phyloP scores from a whole-genome alignment of 179 eudicot genomes.

The Sideroxylon spinosum region DNA sequence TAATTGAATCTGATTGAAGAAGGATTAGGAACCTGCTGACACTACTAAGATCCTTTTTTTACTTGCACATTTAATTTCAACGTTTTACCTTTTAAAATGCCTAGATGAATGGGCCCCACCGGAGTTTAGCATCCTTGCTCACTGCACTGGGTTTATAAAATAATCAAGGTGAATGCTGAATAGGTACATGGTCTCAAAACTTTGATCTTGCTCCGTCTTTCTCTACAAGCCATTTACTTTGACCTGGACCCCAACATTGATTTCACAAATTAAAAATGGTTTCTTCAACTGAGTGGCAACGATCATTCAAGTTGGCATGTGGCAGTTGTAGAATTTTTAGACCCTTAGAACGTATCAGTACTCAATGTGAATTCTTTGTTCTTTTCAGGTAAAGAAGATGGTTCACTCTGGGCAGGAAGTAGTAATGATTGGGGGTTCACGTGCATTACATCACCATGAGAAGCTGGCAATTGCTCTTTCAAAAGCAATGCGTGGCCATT shows the following conservation, averaged over 20 bases:
- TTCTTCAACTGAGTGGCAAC: slow-evolving; percentile 1
- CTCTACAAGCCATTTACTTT: neutral
- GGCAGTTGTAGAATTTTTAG: neutral
- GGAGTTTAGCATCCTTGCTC: neutral
- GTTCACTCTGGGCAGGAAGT: slow-evolving; percentile 84
- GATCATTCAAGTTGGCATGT: neutral
- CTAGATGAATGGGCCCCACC: neutral
- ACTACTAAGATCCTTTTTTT: no score
- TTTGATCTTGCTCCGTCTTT: neutral
- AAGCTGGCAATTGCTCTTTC: slow-evolving; percentile 93
- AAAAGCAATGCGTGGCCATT: slow-evolving; percentile 89
- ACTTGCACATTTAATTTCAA: neutral
- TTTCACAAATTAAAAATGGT: neutral
- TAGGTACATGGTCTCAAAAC: neutral
- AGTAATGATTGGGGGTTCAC: slow-evolving; percentile 80
- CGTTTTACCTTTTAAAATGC: neutral
- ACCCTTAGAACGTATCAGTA: neutral
- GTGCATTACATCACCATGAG: slow-evolving; percentile 87
- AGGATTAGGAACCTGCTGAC: neutral
- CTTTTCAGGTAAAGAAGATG: slow-evolving; percentile 81
- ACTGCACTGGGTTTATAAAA: neutral
- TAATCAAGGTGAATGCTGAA: neutral
- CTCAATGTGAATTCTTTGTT: neutral
- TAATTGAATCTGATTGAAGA: neutral
- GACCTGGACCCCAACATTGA: neutral